A percentile compares a stretch with the other conserved stretches of the same genome.
These are phyloP conservation scores for Crithidia acanthocephali DNA, from an alignment of 208 protist genomes.

Conservation along the genomic window DNA sequence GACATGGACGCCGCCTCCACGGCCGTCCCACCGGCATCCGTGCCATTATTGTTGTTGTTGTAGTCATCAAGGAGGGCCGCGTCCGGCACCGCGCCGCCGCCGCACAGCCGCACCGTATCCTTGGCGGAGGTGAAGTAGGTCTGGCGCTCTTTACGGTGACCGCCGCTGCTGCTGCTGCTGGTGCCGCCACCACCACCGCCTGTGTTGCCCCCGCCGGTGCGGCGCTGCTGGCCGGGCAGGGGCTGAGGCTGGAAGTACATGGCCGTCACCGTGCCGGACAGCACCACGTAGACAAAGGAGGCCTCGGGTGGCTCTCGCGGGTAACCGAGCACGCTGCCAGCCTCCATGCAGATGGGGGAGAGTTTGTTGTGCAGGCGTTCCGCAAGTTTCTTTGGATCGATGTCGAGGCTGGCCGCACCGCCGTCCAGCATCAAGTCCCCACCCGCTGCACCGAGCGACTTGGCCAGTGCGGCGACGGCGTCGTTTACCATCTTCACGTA, in stretches of 20 bases:
- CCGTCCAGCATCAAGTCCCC: conserved; percentile 48
- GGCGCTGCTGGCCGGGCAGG: conserved; percentile 6
- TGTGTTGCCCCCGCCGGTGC: no score
- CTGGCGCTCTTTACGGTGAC: conserved; percentile 38
- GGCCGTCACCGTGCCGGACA: conserved; percentile 62
- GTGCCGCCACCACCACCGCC: conserved; percentile 5
- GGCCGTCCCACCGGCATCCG: conserved; percentile 2
- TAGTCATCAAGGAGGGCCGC: conserved; percentile 11
- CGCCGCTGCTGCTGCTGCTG: background rate
- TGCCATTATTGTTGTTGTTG: conserved; percentile 20
- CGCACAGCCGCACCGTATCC: conserved; percentile 66
- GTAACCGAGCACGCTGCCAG: conserved; percentile 66
- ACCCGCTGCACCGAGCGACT: conserved; percentile 51
- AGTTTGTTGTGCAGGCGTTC: conserved; percentile 55
- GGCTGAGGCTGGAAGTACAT: conserved; percentile 69
- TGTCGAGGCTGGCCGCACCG: conserved; percentile 34
- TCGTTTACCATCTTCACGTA: conserved; percentile 45
- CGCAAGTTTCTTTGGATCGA: conserved; percentile 59
- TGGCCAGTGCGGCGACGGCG: conserved; percentile 49
- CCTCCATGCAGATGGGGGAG: conserved; percentile 56
- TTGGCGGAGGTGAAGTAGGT: conserved; percentile 79
- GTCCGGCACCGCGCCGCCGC: conserved; percentile 31
- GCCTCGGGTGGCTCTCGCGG: conserved; percentile 72
- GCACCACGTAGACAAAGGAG: conserved; percentile 79
- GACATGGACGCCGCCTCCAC: conserved; percentile 61